Percentiles rank a stretch among this genome's conserved stretches.
phyloP scores from a whole-genome alignment of 208 protist genomes.

The Wallacemonas rigidus region DNA sequence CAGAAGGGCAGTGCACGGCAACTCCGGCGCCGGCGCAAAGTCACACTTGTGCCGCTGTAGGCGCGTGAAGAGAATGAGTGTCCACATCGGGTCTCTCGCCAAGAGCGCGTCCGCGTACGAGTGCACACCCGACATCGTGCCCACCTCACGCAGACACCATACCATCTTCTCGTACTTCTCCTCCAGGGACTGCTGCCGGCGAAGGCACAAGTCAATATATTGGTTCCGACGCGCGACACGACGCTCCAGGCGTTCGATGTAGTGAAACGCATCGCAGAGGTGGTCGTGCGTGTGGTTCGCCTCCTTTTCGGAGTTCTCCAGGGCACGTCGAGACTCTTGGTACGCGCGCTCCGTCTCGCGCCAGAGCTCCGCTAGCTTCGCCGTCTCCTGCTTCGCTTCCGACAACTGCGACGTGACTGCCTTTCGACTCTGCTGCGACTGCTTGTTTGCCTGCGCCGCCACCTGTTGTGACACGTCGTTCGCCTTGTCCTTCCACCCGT shows the following conservation, averaged over 20 bases:
- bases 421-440: slow-evolving; percentile 30
- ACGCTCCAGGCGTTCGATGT: slow-evolving; percentile 85
- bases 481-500: slow-evolving; percentile 62
- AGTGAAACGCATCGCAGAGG: slow-evolving; percentile 76
- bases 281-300: slow-evolving; percentile 70
- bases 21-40: slow-evolving; percentile 20
- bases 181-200: slow-evolving; percentile 65
- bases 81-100: slow-evolving; percentile 60
- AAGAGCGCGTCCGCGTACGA: slow-evolving; percentile 82
- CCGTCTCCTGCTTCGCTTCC: slow-evolving; percentile 61
- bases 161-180: slow-evolving; percentile 91
- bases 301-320: slow-evolving; percentile 87
- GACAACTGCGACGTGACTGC: slow-evolving; percentile 37
- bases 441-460: slow-evolving; percentile 27
- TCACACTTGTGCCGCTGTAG: slow-evolving; percentile 58
- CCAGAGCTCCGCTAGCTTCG: slow-evolving; percentile 72
- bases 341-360: slow-evolving; percentile 83
- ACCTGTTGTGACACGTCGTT: slow-evolving; percentile 25
- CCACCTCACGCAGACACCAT: slow-evolving; percentile 83
- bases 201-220: slow-evolving; percentile 48
- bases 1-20: not conserved
- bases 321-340: slow-evolving; percentile 69
- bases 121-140: slow-evolving; percentile 57
- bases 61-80: slow-evolving; percentile 63
- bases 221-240: slow-evolving; percentile 72